Evolutionary conservation across 257 asterid species (phyloP).

Genomic region (Salvia miltiorrhiza): DNA sequence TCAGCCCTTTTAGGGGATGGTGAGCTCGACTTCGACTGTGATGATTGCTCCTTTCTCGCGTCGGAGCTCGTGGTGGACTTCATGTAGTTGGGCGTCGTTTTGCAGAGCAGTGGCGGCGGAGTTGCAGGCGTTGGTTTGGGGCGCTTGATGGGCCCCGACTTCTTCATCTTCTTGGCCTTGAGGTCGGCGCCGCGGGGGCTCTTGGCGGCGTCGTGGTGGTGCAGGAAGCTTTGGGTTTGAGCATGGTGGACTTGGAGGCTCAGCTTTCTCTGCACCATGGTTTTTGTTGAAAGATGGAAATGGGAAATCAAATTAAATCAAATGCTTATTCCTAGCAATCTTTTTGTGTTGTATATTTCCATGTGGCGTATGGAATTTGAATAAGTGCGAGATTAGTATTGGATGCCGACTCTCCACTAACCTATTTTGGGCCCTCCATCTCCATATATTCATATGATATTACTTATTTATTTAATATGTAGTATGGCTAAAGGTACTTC

Average conservation of each 20-base stretch:
- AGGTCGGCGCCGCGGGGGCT: constrained; percentile 40
- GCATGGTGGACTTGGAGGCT: constrained; percentile 39
- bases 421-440: constrained; percentile 23
- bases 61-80: constrained; percentile 78
- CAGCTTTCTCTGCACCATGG: constrained; percentile 81
- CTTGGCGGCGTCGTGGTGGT: constrained; percentile 39
- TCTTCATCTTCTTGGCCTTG: constrained; percentile 72
- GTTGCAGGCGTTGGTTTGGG: constrained; percentile 20
- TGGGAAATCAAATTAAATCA: constrained; percentile 14
- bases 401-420: constrained; percentile 55
- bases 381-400: constrained; percentile 32
- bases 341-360: not conserved
- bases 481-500: not conserved
- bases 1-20: constrained; percentile 21
- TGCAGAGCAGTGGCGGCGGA: not conserved
- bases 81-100: constrained; percentile 70
- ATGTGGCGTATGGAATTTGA: constrained; percentile 33
- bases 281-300: not conserved
- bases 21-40: constrained; percentile 23
- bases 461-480: not conserved
- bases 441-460: not conserved
- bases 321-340: constrained; percentile 37
- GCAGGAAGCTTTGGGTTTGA: constrained; percentile 29
- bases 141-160: constrained; percentile 50
- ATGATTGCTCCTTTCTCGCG: constrained; percentile 59